Base-by-base conservation (phyloP, 1,139 yeast genomes). In the Suhomyces bokatorum region DNA sequence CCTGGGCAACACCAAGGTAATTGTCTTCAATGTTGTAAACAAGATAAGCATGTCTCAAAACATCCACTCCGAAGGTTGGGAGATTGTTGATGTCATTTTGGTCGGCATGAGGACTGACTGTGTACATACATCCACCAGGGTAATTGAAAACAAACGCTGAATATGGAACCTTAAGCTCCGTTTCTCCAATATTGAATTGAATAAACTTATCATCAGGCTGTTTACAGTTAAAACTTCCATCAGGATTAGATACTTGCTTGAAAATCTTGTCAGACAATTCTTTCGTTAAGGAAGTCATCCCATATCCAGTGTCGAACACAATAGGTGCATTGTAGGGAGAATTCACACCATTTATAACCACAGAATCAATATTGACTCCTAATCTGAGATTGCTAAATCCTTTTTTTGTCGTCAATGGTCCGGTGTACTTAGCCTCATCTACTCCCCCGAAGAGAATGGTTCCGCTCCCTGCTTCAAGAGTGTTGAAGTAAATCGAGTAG, bases 401-500 rank as follows among this genome's bases (percentile, higher is more conserved):
- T 10, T 30, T 16, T 17, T 26, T 32, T 5, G 53, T 46, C 8
- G 52, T 45, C 44, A 59, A 47, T 7, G 41, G 33, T 4, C 62
- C 64, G 11, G 47, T 48, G 43, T 48, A 55, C 42, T 55, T 58
- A 26, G 55, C 55, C 22, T 46, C 45, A 42, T 57, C 60, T 12
- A 55, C 48, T 8, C 57, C 62, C 4, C 62, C 62, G 43, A 57
- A 57, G n/a, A 58, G 45, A 22, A 58, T 35, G 6, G 50, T 36
- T 10, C 61, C 60, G 6, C 42, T n/a, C 15, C 33, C 53, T 7
- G 46, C 47, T 16, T 39, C 35, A 9, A 17, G 32, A 6, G 41
- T 32, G 44, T 55, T 48, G 48, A 60, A 52, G 48, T 51, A 62
- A 24, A 62, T 39, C 20, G 66, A 60, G 49, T 61, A 62, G 15